A percentile compares a stretch with the other conserved stretches of the same genome.
Conservation (phyloP, 139 green algal genomes). For the Tetratostichococcus sp. region DNA sequence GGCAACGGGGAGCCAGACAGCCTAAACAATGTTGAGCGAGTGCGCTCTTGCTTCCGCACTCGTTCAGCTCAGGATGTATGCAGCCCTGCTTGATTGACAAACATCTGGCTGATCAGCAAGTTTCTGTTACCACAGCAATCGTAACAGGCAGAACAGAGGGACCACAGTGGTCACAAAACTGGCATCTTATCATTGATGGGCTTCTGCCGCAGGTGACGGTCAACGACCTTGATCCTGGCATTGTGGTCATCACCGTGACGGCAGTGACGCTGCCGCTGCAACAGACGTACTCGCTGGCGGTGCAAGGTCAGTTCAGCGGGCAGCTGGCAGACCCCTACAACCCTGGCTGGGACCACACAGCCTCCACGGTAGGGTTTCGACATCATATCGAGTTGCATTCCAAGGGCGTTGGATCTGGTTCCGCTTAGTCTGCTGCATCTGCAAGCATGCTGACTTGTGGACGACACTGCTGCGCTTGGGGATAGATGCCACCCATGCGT, state of each 20-base stretch:
- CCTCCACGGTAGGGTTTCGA: not conserved
- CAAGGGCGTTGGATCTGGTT: too few relatives aligned
- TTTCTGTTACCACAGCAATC: too few relatives aligned
- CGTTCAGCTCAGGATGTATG: too few relatives aligned
- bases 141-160: too few relatives aligned
- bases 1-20: constrained; percentile 66
- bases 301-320: constrained; percentile 48
- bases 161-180: too few relatives aligned
- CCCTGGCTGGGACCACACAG: constrained; percentile 26
- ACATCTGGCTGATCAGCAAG: too few relatives aligned
- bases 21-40: constrained; percentile 80
- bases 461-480: not conserved
- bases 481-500: not conserved
- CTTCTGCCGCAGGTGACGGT: constrained; percentile 37
- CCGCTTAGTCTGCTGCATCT: too few relatives aligned
- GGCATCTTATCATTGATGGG: too few relatives aligned
- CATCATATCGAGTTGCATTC: too few relatives aligned
- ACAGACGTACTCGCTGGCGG: constrained; percentile 72
- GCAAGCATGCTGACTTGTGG: not conserved
- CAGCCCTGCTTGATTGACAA: too few relatives aligned
- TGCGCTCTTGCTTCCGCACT: constrained; percentile 6
- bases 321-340: constrained; percentile 38
- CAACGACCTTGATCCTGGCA: constrained; percentile 44
- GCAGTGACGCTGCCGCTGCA: constrained; percentile 17
- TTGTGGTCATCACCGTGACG: constrained; percentile 55